Percentiles rank a stretch among this genome's conserved stretches.
These are phyloP conservation scores for Evernia prunastri DNA, from an alignment of 495 filamentous ascomycete species.

Conservation along the genomic window DNA sequence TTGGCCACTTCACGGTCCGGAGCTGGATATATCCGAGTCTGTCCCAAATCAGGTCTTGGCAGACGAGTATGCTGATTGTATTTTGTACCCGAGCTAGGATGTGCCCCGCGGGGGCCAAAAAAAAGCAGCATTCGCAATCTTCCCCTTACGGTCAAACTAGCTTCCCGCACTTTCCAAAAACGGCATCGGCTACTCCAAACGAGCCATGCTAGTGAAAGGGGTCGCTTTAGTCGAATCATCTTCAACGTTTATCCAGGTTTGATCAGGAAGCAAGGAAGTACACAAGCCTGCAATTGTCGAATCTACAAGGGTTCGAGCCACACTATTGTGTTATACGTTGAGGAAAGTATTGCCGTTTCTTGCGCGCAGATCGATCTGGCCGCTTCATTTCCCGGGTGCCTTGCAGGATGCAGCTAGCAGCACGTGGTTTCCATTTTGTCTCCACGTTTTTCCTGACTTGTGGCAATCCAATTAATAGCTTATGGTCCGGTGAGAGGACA, in stretches of 20 bases:
- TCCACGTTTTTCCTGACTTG: not conserved
- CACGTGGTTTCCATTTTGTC: not conserved
- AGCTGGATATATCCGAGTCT: too few relatives aligned
- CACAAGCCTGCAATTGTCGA: not conserved
- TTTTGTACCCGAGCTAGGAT: too few relatives aligned
- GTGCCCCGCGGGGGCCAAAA: too few relatives aligned
- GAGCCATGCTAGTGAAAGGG: not conserved
- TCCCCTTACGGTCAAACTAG: not conserved
- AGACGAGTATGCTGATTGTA: too few relatives aligned
- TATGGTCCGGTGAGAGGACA: not conserved
- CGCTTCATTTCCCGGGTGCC: not conserved
- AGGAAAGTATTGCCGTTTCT: not conserved
- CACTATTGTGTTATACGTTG: not conserved
- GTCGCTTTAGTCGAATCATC: too few relatives aligned
- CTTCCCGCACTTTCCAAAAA: not conserved
- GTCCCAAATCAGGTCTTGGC: too few relatives aligned
- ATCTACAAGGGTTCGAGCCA: too few relatives aligned
- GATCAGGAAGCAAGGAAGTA: too few relatives aligned
- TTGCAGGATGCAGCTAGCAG: conserved; percentile 1
- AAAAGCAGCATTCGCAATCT: not conserved
- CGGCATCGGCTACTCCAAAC: not conserved
- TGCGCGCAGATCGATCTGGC: not conserved
- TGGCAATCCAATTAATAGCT: too few relatives aligned
- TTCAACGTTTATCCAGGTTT: not conserved
- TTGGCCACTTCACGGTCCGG: too few relatives aligned